Base-by-base conservation (phyloP, 129 eudicot species). In the Flaveria linearis region DNA sequence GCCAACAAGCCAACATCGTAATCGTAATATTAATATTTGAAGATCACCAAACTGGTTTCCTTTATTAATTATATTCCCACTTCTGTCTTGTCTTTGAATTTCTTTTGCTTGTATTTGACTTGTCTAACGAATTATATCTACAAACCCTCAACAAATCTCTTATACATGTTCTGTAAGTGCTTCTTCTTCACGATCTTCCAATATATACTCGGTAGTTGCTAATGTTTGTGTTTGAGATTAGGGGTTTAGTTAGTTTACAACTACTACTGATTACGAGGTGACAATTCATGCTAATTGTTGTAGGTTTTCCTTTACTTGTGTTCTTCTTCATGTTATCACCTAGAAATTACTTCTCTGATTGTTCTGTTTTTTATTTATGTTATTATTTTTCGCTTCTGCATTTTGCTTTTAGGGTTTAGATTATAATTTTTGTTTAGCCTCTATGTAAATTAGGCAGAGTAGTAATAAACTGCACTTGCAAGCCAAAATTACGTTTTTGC, bases 111-210 rank as follows among this genome's bases (percentile, higher is more conserved):
- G 58, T 46, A 51, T 60, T 61, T 9, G 64, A 60, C 77, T 78
- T 63, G 17, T 45, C 23, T 17, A 58, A 78, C 68, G 5, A 52
- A 39, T 52, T 67, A 57, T 66, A 69, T 70, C 82, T 78, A 25
- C 76, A 57, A 10, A 47, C 3, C 5, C 73, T 50, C 23, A 64
- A 76, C 25, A 64, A 78, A 45, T 62, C 73, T 65, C 43, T 68
- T 65, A 45, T 60, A 70, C 71, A 58, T 69, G 76, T 28, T 18
- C 72, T 45, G 82, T 78, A 78, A 78, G 82, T 78, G 25, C 53
- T 45, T 69, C 70, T 30, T n/a, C 33, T 30, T 30, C 45, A 57
- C 36, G 25, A 57, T 69, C 52, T 58, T 70, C 71, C 70, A 46
- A 12, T 25, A 3, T 30, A 30, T 0, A 30, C 36, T 58, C 53